Evolutionary conservation across 345 rosid genomes (phyloP).

Genomic region (Rubroshorea leprosula): DNA sequence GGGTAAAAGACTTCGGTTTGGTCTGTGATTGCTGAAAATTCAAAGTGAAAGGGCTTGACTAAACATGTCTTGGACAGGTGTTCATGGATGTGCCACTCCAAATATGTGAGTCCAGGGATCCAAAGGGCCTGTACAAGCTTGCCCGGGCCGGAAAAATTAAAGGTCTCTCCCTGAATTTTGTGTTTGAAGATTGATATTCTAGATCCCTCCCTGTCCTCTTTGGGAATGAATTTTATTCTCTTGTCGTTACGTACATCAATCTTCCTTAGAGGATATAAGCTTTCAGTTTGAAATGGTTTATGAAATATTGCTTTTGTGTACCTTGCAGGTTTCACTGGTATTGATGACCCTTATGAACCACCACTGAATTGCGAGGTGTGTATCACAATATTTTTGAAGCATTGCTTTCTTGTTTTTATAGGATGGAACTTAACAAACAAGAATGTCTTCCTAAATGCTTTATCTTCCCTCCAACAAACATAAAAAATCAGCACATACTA

Average conservation of each 20-base stretch:
- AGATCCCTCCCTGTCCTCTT: conserved; percentile 6
- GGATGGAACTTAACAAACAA: conserved; percentile 7
- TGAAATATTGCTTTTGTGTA: neutral
- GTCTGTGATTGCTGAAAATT: neutral
- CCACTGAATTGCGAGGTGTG: conserved; percentile 60
- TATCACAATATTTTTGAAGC: neutral
- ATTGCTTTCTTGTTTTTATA: neutral
- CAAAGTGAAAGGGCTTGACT: conserved; percentile 1
- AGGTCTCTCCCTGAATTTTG: conserved; percentile 32
- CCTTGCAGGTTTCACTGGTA: conserved; percentile 61
- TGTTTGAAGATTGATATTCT: conserved; percentile 4
- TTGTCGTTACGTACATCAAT: neutral
- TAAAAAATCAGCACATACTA: neutral
- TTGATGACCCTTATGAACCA: conserved; percentile 77
- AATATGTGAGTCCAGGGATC: conserved; percentile 76
- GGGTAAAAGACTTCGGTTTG: neutral
- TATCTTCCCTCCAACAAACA: no score
- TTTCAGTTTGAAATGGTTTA: conserved; percentile 8
- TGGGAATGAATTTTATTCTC: neutral
- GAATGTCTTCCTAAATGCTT: no score
- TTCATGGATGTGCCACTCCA: conserved; percentile 70
- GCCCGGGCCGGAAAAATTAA: conserved; percentile 85
- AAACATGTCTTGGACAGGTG: conserved; percentile 33
- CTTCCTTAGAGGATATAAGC: neutral
- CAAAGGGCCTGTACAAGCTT: conserved; percentile 85